These are phyloP conservation scores for Polygonum maritimum DNA, from an alignment of 148 eudicot genomes.

Conservation along the genomic window DNA sequence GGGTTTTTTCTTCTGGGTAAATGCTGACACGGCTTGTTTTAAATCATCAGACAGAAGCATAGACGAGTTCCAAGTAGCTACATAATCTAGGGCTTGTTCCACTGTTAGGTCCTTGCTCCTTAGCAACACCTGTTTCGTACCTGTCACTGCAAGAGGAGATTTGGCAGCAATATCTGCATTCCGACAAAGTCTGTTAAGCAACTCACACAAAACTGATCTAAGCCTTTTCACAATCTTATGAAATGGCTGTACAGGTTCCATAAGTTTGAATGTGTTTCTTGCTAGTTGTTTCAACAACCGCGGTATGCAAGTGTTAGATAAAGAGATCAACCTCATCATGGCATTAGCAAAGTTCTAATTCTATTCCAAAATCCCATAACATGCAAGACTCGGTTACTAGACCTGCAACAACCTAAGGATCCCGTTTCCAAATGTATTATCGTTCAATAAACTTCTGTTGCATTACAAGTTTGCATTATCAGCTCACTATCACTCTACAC, in stretches of 20 bases:
- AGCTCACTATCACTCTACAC: not conserved
- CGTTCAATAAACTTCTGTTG: too few species aligned
- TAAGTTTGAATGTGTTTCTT: not conserved
- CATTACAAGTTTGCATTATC: not conserved
- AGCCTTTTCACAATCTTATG: not conserved
- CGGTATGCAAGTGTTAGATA: not conserved
- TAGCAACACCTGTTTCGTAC: constrained; percentile 71
- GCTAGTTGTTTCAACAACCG: not conserved
- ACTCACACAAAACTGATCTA: not conserved
- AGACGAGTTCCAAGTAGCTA: constrained; percentile 91
- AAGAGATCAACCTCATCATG: not conserved
- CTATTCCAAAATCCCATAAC: not conserved
- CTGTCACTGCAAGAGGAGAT: constrained; percentile 80
- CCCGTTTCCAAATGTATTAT: not conserved
- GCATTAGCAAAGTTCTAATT: not conserved
- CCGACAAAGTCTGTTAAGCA: not conserved
- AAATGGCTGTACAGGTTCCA: not conserved
- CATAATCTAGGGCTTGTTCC: constrained; percentile 82
- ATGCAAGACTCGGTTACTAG: not conserved
- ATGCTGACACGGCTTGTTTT: constrained; percentile 47
- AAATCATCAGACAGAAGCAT: constrained; percentile 74
- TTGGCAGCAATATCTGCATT: constrained; percentile 63
- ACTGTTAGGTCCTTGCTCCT: constrained; percentile 54
- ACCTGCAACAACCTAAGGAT: not conserved
- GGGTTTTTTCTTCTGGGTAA: constrained; percentile 58